These are phyloP conservation scores for Pleurotus citrinopileatus DNA, from an alignment of 768 basidiomycete genomes.

Conservation along the genomic window DNA sequence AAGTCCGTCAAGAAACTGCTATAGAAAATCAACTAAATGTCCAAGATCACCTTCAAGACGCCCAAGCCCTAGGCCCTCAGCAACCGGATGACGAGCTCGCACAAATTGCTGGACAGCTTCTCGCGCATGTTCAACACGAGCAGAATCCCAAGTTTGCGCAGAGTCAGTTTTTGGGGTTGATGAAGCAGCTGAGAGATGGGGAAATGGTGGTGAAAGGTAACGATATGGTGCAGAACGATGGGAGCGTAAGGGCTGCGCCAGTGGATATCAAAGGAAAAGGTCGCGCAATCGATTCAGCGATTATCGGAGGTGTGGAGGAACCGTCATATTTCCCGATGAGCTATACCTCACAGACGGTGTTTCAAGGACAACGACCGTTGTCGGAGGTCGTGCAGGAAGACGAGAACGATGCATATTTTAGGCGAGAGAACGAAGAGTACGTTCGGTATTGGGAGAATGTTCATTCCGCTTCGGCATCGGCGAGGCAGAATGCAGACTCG, in stretches of 20 bases:
- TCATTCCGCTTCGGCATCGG: slow-evolving; percentile 18
- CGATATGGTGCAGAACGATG: slow-evolving; percentile 62
- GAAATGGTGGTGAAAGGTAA: slow-evolving; percentile 78
- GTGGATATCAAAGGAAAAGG: slow-evolving; percentile 71
- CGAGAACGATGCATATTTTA: slow-evolving; percentile 65
- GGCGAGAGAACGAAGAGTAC: slow-evolving; percentile 69
- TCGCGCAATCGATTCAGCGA: slow-evolving; percentile 32
- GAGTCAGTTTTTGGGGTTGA: slow-evolving; percentile 81
- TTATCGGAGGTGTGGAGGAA: not conserved
- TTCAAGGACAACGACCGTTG: slow-evolving; percentile 1
- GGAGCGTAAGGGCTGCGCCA: slow-evolving; percentile 19
- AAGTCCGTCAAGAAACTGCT: slow-evolving; percentile 1
- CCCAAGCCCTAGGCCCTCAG: slow-evolving; percentile 26
- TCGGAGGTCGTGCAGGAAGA: slow-evolving; percentile 30
- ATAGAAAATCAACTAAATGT: not conserved
- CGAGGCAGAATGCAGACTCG: slow-evolving; percentile 4
- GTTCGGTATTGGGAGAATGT: slow-evolving; percentile 54
- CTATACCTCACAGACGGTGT: slow-evolving; percentile 1
- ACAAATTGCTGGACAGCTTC: slow-evolving; percentile 71
- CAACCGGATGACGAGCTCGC: slow-evolving; percentile 79
- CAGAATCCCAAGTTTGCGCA: slow-evolving; percentile 83
- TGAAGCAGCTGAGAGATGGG: slow-evolving; percentile 81
- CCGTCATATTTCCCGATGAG: slow-evolving; percentile 2
- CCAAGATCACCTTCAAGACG: not conserved
- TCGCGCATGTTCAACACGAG: slow-evolving; percentile 73